Conservation (phyloP, 1,284 basidiomycete species). For the Heterobasidion irregulare region DNA sequence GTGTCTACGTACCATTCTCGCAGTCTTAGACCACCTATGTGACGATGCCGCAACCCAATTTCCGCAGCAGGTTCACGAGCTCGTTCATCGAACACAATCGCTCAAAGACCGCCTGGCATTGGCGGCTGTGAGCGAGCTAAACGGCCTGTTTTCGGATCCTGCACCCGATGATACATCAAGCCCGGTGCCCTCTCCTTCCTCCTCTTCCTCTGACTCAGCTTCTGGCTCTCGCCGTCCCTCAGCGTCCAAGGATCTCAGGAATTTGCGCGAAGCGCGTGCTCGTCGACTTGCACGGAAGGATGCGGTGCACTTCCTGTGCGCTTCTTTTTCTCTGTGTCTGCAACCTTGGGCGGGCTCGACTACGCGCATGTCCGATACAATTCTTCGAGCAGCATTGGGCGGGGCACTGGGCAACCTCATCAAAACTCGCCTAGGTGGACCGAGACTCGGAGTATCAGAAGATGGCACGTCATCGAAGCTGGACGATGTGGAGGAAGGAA, state of each 20-base stretch:
- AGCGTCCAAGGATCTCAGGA: not conserved
- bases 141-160: not conserved
- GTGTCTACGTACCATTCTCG: not conserved
- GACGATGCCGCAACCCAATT: not conserved
- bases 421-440: no score
- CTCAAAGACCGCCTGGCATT: not conserved
- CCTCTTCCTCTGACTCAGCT: no score
- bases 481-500: not conserved
- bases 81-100: not conserved
- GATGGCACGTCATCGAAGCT: not conserved
- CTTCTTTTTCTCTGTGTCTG: not conserved
- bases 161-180: not conserved
- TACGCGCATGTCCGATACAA: not conserved
- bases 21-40: not conserved
- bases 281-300: not conserved
- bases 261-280: not conserved
- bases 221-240: not conserved
- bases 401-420: not conserved
- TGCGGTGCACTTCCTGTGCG: not conserved
- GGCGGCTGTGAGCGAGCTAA: not conserved
- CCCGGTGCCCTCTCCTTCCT: no score
- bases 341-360: not conserved
- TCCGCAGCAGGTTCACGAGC: not conserved
- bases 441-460: not conserved
- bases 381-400: not conserved